Evolutionary conservation across 1,284 basidiomycete genomes (phyloP).

Genomic region (Dichomitus squalens): DNA sequence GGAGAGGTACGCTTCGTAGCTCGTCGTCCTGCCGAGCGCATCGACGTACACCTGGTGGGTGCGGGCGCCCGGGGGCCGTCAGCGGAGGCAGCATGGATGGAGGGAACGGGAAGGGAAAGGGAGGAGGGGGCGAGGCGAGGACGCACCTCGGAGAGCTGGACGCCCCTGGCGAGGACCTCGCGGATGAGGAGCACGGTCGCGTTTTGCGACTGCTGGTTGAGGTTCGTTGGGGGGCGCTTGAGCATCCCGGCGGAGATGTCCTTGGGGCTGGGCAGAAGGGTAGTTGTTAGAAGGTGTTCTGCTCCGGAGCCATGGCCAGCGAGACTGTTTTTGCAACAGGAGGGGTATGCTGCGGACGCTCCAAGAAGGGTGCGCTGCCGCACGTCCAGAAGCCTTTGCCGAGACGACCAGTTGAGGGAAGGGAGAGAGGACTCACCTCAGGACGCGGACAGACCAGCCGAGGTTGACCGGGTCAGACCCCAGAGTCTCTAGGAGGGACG

Average conservation of each 20-base stretch:
- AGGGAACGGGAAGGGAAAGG: no score
- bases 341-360: not conserved
- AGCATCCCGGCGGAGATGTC: slow-evolving; percentile 94
- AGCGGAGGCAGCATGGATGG: no score
- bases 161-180: slow-evolving; percentile 78
- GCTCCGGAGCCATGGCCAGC: no score
- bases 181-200: slow-evolving; percentile 90
- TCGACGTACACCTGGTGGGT: slow-evolving; percentile 99
- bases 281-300: slow-evolving; percentile 10
- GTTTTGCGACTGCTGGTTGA: slow-evolving; percentile 92
- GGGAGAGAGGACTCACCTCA: slow-evolving; percentile 56
- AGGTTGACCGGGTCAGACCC: slow-evolving; percentile 68
- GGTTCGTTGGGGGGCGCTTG: slow-evolving; percentile 78
- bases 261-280: slow-evolving; percentile 66
- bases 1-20: slow-evolving; percentile 83
- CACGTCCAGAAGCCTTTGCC: no score
- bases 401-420: no score
- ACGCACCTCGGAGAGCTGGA: slow-evolving; percentile 79
- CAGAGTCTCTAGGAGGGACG: slow-evolving; percentile 61
- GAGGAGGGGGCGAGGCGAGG: not conserved
- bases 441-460: slow-evolving; percentile 84
- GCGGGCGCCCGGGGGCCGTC: no score
- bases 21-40: slow-evolving; percentile 86
- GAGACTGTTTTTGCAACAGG: not conserved
- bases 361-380: not conserved